Conservation (phyloP, 2,329 filamentous ascomycete genomes). For the Penicillium sp. region DNA sequence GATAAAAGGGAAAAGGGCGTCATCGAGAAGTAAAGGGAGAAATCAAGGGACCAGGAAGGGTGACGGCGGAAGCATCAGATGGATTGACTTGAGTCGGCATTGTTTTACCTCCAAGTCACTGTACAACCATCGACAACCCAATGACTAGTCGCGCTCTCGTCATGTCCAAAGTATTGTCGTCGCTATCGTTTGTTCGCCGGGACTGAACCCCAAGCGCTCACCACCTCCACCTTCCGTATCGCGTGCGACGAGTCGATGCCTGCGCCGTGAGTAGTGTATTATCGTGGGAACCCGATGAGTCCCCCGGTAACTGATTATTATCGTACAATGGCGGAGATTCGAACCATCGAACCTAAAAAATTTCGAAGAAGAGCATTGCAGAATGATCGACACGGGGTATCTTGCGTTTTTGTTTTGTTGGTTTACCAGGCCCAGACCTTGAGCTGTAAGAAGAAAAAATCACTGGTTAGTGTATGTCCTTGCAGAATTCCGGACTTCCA, state of each 20-base stretch:
- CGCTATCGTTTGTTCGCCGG: constrained; percentile 29
- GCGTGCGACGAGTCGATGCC: constrained; percentile 23
- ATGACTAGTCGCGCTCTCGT: constrained; percentile 18
- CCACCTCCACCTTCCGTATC: constrained; percentile 25
- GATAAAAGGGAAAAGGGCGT: constrained; percentile 29
- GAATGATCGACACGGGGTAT: constrained; percentile 39
- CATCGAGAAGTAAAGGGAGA: constrained; percentile 18
- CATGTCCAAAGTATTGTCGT: constrained; percentile 26
- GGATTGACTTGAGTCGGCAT: constrained; percentile 4
- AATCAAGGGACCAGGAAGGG: constrained; percentile 12
- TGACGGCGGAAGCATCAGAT: constrained; percentile 8
- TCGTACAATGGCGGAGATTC: constrained; percentile 45
- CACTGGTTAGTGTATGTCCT: constrained; percentile 7
- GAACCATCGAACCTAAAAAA: constrained; percentile 34
- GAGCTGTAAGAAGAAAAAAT: constrained; percentile 55
- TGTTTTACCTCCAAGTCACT: constrained; percentile 6
- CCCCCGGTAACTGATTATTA: constrained; percentile 45
- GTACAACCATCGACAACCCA: constrained; percentile 15
- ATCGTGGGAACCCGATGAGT: constrained; percentile 28
- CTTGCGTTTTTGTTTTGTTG: constrained; percentile 30
- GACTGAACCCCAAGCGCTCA: constrained; percentile 16
- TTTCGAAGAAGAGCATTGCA: constrained; percentile 40
- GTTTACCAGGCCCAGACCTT: constrained; percentile 82
- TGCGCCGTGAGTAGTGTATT: constrained; percentile 30
- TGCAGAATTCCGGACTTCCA: not conserved